phyloP scores from a whole-genome alignment of 192 early-diverging fungal genomes.

The Gryganskiella cystojenkinii region DNA sequence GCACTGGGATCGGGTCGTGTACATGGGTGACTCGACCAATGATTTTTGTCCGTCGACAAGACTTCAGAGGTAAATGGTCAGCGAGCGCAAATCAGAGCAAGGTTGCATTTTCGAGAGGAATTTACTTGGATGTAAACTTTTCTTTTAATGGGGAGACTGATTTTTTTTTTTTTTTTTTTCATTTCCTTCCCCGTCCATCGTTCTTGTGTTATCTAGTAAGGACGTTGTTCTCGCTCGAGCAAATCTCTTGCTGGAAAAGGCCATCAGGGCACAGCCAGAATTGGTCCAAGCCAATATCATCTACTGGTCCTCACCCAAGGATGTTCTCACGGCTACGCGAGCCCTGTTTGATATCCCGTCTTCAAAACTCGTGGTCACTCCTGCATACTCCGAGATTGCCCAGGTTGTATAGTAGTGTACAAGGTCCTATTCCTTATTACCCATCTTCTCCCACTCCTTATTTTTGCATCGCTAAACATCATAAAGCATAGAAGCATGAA shows the following conservation, averaged over 20 bases:
- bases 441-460: too few species aligned
- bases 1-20: slow-evolving; percentile 53
- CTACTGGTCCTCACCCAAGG: slow-evolving; percentile 29
- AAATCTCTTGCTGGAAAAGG: slow-evolving; percentile 30
- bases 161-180: neutral
- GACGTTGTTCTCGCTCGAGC: slow-evolving; percentile 37
- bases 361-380: neutral
- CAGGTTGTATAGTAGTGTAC: too few species aligned
- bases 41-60: slow-evolving; percentile 64
- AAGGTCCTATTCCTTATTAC: too few species aligned
- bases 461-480: too few species aligned
- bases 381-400: too few species aligned
- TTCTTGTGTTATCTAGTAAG: neutral
- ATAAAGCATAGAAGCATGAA: too few species aligned
- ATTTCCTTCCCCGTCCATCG: too few species aligned
- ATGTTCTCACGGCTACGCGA: slow-evolving; percentile 12
- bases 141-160: too few species aligned
- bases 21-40: slow-evolving; percentile 66
- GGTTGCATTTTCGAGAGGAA: too few species aligned
- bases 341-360: slow-evolving; percentile 1
- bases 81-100: too few species aligned
- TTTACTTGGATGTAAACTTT: too few species aligned
- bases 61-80: slow-evolving; percentile 47
- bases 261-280: slow-evolving; percentile 17
- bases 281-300: slow-evolving; percentile 32